A percentile compares a stretch with the other conserved stretches of the same genome.
Conservation (phyloP, 306 rosid genomes). For the Prunus mira region DNA sequence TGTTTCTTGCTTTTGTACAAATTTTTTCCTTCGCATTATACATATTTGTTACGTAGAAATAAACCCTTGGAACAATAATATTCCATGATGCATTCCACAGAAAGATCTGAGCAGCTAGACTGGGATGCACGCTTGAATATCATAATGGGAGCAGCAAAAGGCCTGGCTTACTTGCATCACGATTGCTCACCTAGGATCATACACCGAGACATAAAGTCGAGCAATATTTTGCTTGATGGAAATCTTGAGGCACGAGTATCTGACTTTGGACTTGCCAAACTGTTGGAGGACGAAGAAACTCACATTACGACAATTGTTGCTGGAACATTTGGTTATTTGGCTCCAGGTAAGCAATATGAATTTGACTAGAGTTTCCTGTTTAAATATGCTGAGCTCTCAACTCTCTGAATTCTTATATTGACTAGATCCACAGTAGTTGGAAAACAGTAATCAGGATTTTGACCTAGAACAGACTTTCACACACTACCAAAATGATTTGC, state of each 20-base stretch:
- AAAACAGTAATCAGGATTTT: background rate
- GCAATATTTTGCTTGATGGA: conserved; percentile 94
- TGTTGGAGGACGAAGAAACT: conserved; percentile 92
- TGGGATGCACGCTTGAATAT: conserved; percentile 98
- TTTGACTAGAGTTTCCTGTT: background rate
- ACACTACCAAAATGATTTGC: background rate
- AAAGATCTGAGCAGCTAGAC: conserved; percentile 85
- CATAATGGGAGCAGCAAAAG: conserved; percentile 97
- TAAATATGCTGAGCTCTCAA: background rate
- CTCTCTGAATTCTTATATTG: conserved; percentile 4
- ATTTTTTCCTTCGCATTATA: background rate
- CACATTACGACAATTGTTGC: conserved; percentile 97
- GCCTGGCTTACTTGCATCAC: conserved; percentile 96
- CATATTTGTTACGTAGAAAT: conserved; percentile 1
- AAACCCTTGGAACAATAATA: conserved; percentile 22
- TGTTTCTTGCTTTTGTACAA: background rate
- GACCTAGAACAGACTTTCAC: background rate
- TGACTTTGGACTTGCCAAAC: conserved; percentile 98
- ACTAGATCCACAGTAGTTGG: background rate
- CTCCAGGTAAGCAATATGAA: conserved; percentile 69
- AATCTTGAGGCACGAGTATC: conserved; percentile 96
- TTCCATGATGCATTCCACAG: conserved; percentile 43
- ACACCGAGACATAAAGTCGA: conserved; percentile 95
- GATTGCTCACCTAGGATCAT: conserved; percentile 97
- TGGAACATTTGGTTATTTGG: conserved; percentile 98